Evolutionary conservation across 1,284 basidiomycete genomes (phyloP), one percentile per base, ranked within the genome.

Genomic region (Cerioporus squamosus): DNA sequence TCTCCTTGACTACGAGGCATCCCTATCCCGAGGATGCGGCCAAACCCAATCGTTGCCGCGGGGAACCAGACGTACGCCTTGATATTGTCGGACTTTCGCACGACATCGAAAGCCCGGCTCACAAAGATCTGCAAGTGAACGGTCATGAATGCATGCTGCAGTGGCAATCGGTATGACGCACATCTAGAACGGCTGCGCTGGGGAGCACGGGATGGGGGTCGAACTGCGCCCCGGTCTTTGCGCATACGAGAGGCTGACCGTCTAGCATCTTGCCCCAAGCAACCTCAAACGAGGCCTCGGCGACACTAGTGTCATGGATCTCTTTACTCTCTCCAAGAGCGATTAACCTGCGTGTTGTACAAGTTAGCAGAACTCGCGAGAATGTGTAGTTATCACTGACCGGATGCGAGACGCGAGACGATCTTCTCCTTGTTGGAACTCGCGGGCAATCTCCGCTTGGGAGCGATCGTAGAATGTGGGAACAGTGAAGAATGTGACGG

Each of bases 401-500:
- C 62, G 59, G 38, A 65, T 44, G 22, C 55, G 51, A 6, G 46
- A 31, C 6, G 60, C 59, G 7, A 50, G 29, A 20, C 51, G 48
- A 4, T 56, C 43, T 12, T 70, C 65, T 12, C 53, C 54, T 2
- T 39, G 22, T 0, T 45, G 59, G 38, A 70, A 67, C 52, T 52
- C 60, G 1, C 67, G 63, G 0, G 59, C 49, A 1, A 69, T 46
- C 59, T 70, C 69, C 14, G 54, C 46, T 18, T 54, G 31, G n/a
- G 66, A 33, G 17, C 61, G 61, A 3, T 65, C 64, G 31, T 49
- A 60, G 46, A 57, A 49, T 1, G 24, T 29, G 18, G 52, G 45
- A 8, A 61, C 42, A 3, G 57, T 57, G 33, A 70, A 54, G 18
- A 70, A 39, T 1, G 69, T 70, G 18, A 68, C 60, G 17, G 47